Evolutionary conservation across 768 basidiomycete genomes (phyloP).

Genomic region (Pleurotus tuoliensis): DNA sequence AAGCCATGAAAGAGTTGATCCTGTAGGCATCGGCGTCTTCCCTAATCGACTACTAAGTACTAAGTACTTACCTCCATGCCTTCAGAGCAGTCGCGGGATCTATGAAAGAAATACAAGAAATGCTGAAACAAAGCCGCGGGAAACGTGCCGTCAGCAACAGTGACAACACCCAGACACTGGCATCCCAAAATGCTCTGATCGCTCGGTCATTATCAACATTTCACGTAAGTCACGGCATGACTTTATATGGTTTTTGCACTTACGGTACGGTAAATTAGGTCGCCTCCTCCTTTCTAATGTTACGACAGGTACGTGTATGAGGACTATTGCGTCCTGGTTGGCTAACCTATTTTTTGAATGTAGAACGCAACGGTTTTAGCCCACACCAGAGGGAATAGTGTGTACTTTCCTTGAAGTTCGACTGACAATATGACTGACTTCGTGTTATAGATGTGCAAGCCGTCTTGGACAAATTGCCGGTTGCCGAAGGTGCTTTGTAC

Average conservation of each 20-base stretch:
- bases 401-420: too few species aligned
- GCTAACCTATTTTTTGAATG: too few species aligned
- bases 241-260: not conserved
- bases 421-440: too few species aligned
- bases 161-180: not conserved
- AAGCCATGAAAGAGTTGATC: not conserved
- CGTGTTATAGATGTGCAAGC: not conserved
- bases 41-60: too few species aligned
- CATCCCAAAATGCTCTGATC: not conserved
- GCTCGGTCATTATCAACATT: not conserved
- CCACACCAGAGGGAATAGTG: too few species aligned
- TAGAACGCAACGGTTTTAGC: too few species aligned
- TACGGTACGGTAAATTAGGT: not conserved
- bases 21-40: not conserved
- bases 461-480: not conserved
- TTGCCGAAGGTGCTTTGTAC: not conserved
- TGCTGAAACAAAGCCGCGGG: not conserved
- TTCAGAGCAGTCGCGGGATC: not conserved
- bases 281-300: not conserved
- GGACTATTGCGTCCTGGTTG: too few species aligned
- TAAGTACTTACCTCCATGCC: too few species aligned
- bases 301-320: not conserved
- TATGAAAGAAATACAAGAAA: not conserved
- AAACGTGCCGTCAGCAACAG: not conserved
- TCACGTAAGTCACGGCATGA: not conserved